Conservation (phyloP, 192 early-diverging fungal species). For the Backusella macrospora region DNA sequence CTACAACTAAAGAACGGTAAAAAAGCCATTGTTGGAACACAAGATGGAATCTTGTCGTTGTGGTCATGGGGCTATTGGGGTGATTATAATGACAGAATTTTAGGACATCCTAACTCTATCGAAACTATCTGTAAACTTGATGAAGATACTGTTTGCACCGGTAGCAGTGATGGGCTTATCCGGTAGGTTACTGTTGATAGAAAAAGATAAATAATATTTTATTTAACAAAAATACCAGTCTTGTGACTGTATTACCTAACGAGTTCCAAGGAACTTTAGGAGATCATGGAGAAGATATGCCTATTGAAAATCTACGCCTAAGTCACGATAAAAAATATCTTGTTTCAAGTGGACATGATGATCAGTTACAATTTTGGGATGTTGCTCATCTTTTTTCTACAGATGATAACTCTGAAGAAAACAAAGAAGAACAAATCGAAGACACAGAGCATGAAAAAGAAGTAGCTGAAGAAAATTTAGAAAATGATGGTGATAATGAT, state of each 20-base stretch:
- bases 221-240: constrained; percentile 30
- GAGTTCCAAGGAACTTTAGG: constrained; percentile 87
- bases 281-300: constrained; percentile 83
- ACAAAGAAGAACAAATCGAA: constrained; percentile 47
- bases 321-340: constrained; percentile 75
- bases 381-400: constrained; percentile 61
- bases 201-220: neutral
- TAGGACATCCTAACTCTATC: constrained; percentile 92
- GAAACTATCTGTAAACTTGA: constrained; percentile 84
- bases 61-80: constrained; percentile 93
- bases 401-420: constrained; percentile 49
- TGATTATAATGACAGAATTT: constrained; percentile 90
- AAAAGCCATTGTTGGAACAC: constrained; percentile 90
- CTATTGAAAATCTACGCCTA: constrained; percentile 81
- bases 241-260: constrained; percentile 91
- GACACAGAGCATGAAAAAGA: constrained; percentile 47
- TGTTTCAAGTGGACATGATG: constrained; percentile 86
- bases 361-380: constrained; percentile 88
- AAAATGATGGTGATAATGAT: constrained; percentile 31
- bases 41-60: constrained; percentile 85
- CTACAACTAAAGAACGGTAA: constrained; percentile 61
- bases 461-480: constrained; percentile 1
- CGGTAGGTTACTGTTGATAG: constrained; percentile 36
- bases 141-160: constrained; percentile 86
- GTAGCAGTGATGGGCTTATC: constrained; percentile 90